These are phyloP conservation scores for Catharanthus roseus DNA, from an alignment of 257 asterid species.

Conservation along the genomic window DNA sequence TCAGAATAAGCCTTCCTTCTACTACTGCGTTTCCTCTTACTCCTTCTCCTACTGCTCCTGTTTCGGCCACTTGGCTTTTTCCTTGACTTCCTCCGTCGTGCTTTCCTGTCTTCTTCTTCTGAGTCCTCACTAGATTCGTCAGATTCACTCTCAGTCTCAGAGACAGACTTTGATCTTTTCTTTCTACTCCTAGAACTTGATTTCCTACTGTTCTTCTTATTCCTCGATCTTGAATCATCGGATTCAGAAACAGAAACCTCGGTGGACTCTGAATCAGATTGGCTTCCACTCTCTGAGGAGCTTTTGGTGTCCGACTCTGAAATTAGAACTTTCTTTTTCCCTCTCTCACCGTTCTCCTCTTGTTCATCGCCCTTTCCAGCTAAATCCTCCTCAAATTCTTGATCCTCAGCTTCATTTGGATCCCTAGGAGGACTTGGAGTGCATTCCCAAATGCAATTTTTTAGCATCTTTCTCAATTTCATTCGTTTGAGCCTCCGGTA, in stretches of 20 bases:
- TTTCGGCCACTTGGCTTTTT: constrained; percentile 26
- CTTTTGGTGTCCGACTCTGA: constrained; percentile 22
- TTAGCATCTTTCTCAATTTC: constrained; percentile 58
- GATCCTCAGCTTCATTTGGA: constrained; percentile 45
- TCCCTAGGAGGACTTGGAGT: constrained; percentile 96
- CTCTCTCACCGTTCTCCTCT: constrained; percentile 11
- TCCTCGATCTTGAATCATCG: constrained; percentile 47
- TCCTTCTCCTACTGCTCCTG: constrained; percentile 35
- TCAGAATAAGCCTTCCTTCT: constrained; percentile 36
- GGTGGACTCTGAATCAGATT: constrained; percentile 40
- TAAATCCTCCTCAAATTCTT: constrained; percentile 38
- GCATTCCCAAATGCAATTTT: constrained; percentile 56
- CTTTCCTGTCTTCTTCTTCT: constrained; percentile 21
- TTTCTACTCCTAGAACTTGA: constrained; percentile 38
- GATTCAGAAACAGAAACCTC: constrained; percentile 48
- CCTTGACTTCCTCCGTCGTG: constrained; percentile 32
- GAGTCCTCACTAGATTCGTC: constrained; percentile 22
- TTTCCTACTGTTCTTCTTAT: constrained; percentile 34
- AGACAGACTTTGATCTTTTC: constrained; percentile 36
- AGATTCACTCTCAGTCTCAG: constrained; percentile 33
- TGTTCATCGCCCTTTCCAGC: constrained; percentile 32
- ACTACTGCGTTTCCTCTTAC: constrained; percentile 39
- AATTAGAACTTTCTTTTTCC: constrained; percentile 14
- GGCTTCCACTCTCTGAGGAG: constrained; percentile 27
- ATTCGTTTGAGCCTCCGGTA: constrained; percentile 80